These are phyloP conservation scores for Oryza glumipatula DNA, from an alignment of 176 grass and related monocot species.

Conservation along the genomic window DNA sequence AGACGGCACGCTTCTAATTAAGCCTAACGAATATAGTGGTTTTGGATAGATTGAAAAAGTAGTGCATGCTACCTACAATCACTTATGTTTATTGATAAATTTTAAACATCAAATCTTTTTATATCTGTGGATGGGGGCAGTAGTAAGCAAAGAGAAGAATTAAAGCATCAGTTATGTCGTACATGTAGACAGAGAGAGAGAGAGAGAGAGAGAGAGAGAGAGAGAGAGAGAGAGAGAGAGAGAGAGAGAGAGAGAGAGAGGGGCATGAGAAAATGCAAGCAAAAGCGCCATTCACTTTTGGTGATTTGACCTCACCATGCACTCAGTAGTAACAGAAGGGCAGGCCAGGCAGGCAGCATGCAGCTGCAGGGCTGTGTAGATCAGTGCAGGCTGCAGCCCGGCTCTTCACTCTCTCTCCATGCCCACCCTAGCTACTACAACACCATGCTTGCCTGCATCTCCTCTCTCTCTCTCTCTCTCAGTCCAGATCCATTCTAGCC, in stretches of 20 bases:
- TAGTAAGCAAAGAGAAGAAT: background rate
- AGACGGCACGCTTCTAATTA: too few species aligned
- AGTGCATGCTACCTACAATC: too few species aligned
- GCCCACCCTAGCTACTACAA: background rate
- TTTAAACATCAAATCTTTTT: too few species aligned
- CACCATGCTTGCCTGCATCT: background rate
- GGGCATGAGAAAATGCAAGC: constrained; percentile 49
- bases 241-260: background rate
- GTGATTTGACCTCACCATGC: constrained; percentile 84
- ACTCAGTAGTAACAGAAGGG: constrained; percentile 56
- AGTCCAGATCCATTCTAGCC: background rate
- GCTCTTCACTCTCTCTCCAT: constrained; percentile 38
- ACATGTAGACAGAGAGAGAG: background rate
- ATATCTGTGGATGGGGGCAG: too few species aligned
- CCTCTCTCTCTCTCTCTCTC: too few species aligned
- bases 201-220: background rate
- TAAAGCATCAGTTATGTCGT: background rate
- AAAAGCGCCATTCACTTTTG: constrained; percentile 62
- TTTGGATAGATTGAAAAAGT: too few species aligned
- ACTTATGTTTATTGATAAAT: too few species aligned
- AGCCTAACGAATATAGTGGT: too few species aligned
- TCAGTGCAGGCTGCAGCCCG: background rate
- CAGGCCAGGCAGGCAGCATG: constrained; percentile 48
- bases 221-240: background rate
- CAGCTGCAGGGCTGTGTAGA: constrained; percentile 39